Base-by-base conservation (phyloP, 164 flowering plant genomes). In the Dillenia turbinata region DNA sequence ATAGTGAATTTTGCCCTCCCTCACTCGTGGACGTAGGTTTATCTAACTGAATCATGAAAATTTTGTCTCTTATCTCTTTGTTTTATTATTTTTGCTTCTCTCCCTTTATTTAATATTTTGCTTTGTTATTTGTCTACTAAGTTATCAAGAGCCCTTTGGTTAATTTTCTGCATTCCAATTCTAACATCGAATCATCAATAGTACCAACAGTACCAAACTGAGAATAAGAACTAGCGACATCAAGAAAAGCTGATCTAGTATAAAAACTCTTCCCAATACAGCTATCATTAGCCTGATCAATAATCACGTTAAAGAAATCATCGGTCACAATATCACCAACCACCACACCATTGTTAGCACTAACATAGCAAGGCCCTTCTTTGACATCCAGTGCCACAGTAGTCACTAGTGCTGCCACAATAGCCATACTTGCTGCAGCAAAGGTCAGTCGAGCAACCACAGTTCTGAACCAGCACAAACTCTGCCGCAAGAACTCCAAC, bases 211-310 rank as follows among this genome's bases (percentile, higher is more conserved):
- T 68, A 5, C 85, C 96, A 43, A 86, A 89, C 10, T 59, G 54
- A n/a, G 82, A 24, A 52, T 72, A 83, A 2, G 80, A 66, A 2
- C 52, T 40, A 2, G 64, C 53, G n/a, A 88, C 87, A 0, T 68
- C 40, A 14, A 86, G 79, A 73, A 85, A 89, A 1, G 65, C 67
- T 0, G 26, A 62, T 8, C 90, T 71, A 1, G 84, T 47, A 65
- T 85, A 87, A 69, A 87, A 87, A 8, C 61, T 63, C 66, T 66
- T 76, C 15, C 88, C 93, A 1, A 65, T 74, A 12, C 93, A 85
- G 1, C 68, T 45, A 0, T 56, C 59, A 10, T 11, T 73, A 0
- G 83, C 78, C 58, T 75, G 71, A 51, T 53, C 56, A 9, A 77
- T 66, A 22, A 82, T 82, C 17, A 74, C 76, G 19, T 78, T 62